phyloP scores from a whole-genome alignment of 108 stramenopile genomes.

The Cyclotella atomus region DNA sequence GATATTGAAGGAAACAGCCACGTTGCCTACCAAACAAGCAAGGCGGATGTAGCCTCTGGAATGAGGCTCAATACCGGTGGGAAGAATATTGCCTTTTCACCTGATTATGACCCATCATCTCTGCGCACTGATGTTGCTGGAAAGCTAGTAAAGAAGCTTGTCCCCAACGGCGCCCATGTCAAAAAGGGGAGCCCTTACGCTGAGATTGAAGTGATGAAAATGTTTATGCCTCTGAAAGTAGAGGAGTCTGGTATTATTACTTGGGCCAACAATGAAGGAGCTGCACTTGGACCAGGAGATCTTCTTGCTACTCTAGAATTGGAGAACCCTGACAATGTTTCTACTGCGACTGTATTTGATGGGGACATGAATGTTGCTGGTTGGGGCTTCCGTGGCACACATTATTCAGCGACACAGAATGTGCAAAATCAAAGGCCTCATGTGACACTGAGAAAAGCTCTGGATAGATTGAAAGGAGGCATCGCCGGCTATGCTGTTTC shows the following conservation, averaged over 20 bases:
- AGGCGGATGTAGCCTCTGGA: conserved; percentile 73
- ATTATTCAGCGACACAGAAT: conserved; percentile 10
- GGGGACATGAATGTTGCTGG: conserved; percentile 72
- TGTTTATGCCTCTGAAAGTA: conserved; percentile 99
- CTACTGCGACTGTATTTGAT: conserved; percentile 69
- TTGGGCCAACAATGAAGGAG: conserved; percentile 91
- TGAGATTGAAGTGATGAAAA: conserved; percentile 99
- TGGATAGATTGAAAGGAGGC: conserved; percentile 74
- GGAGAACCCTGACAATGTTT: conserved; percentile 94
- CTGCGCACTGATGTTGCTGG: conserved; percentile 95
- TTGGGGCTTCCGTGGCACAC: conserved; percentile 57
- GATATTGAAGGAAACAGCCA: conserved; percentile 89
- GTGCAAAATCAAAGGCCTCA: conserved; percentile 66
- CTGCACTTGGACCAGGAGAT: conserved; percentile 91
- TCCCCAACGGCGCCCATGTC: conserved; percentile 90
- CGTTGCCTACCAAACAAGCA: conserved; percentile 90
- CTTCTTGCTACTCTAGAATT: conserved; percentile 91
- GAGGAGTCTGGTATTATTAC: conserved; percentile 91
- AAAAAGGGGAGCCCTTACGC: conserved; percentile 92
- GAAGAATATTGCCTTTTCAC: conserved; percentile 90
- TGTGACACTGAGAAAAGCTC: conserved; percentile 74
- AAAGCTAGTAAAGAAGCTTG: conserved; percentile 95
- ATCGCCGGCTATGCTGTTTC: conserved; percentile 87
- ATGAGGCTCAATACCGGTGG: conserved; percentile 91
- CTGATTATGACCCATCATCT: conserved; percentile 97